Evolutionary conservation across 345 rosid genomes (phyloP), one percentile per base, ranked within the genome.

Genomic region (Nasturtium officinale): DNA sequence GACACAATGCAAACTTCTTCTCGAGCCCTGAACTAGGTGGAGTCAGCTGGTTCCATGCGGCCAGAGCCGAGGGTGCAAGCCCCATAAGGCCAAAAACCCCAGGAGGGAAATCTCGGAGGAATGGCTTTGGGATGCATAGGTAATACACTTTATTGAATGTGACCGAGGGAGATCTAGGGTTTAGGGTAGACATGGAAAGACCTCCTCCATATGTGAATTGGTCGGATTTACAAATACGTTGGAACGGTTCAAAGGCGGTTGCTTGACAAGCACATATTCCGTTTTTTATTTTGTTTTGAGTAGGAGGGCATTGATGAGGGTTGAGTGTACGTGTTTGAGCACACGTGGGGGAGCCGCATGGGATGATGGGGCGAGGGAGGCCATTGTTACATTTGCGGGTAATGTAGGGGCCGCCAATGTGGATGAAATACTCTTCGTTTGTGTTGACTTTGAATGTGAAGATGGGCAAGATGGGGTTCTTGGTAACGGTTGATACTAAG

Each of bases 1-100:
- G 18, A 67, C 85, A 82, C 33, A 82, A 61, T 2, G 82, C 85
- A 38, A 82, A 82, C 67, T 76, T 75, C 62, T 65, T 59, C 40
- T 30, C 28, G 1, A 79, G 56, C 1, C 65, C 67, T 3, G 64
- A 68, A 17, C 65, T 55, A 25, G 67, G 45, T 65, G 29, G 59
- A 28, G 67, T 63, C 21, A 82, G 61, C 50, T 65, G 82, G 64
- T 57, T 54, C 43, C 80, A 74, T 12, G 37, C 54, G 16, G 82
- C 60, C 0, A 82, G 50, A 21, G 80, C 56, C 13, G 78, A 52
- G 9, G 76, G 70, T 13, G 80, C 72, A 32, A 78, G 76, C n/a
- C 78, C 81, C 10, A 62, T 71, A 10, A 79, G 59, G 5, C 85
- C 82, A 9, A 74, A 47, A 17, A 77, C 73, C 1, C 72, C 81